These are phyloP conservation scores for Penicillium cinerascens DNA, from an alignment of 495 filamentous ascomycete genomes.

Conservation along the genomic window DNA sequence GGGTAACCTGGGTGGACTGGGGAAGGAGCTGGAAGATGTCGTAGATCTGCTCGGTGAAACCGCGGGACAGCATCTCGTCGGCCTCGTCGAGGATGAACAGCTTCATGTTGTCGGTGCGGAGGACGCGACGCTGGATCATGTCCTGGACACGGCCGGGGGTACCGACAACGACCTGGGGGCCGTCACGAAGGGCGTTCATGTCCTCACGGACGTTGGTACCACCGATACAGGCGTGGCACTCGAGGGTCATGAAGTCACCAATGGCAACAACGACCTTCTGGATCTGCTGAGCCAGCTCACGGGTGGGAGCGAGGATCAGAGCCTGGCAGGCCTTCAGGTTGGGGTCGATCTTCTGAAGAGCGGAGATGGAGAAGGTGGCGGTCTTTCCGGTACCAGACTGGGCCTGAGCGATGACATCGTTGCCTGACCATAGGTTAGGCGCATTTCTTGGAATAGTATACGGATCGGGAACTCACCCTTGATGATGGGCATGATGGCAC, in stretches of 20 bases:
- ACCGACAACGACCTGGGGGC: conserved; percentile 93
- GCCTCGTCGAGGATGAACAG: conserved; percentile 99
- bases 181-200: conserved; percentile 92
- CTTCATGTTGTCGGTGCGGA: conserved; percentile 96
- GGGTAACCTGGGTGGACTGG: conserved; percentile 94
- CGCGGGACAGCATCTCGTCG: conserved; percentile 98
- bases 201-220: conserved; percentile 97
- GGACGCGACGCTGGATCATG: conserved; percentile 96
- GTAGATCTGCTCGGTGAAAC: conserved; percentile 99
- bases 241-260: conserved; percentile 98
- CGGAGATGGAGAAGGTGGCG: conserved; percentile 97
- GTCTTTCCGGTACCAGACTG: conserved; percentile 99
- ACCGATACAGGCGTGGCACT: conserved; percentile 99
- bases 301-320: conserved; percentile 92
- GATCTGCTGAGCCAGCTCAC: conserved; percentile 97
- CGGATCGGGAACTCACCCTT: conserved; percentile 68
- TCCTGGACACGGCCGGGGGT: conserved; percentile 97
- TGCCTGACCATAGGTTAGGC: conserved; percentile 55
- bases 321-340: conserved; percentile 93
- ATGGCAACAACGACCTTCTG: conserved; percentile 98
- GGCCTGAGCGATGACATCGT: conserved; percentile 98
- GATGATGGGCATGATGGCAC: conserved; percentile 99
- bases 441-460: conserved; percentile 19
- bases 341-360: conserved; percentile 95
- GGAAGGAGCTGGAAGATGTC: conserved; percentile 98